phyloP scores from a whole-genome alignment of 768 basidiomycete genomes.

The Xerocomus brunneocitrinus region DNA sequence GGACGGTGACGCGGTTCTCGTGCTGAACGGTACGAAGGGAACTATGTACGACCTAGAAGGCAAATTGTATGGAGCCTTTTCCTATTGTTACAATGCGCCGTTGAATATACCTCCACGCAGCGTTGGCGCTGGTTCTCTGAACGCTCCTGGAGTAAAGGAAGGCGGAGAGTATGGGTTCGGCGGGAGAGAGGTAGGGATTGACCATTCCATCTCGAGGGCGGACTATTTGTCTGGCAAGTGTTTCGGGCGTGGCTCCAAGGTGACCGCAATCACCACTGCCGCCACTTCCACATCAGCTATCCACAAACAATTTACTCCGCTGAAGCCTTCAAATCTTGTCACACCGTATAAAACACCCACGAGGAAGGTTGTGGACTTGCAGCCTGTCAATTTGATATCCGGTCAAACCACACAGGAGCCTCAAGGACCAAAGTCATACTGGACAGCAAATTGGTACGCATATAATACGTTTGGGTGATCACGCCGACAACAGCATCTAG shows the following conservation, averaged over 20 bases:
- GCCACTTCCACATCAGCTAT: slow-evolving; percentile 25
- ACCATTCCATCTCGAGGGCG: slow-evolving; percentile 46
- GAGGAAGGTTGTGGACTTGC: slow-evolving; percentile 35
- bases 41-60: slow-evolving; percentile 61
- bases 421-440: slow-evolving; percentile 36
- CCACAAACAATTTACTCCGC: slow-evolving; percentile 29
- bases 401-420: slow-evolving; percentile 11
- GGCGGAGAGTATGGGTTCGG: slow-evolving; percentile 40
- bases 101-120: slow-evolving; percentile 29
- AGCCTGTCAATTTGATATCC: slow-evolving; percentile 37
- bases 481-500: slow-evolving; percentile 33
- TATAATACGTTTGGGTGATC: slow-evolving; percentile 1
- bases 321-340: slow-evolving; percentile 27
- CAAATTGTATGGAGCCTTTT: slow-evolving; percentile 46
- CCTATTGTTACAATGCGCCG: neutral
- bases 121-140: slow-evolving; percentile 48
- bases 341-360: slow-evolving; percentile 21
- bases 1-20: slow-evolving; percentile 78
- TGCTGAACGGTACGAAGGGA: slow-evolving; percentile 42
- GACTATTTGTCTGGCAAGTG: slow-evolving; percentile 65
- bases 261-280: slow-evolving; percentile 9
- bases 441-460: slow-evolving; percentile 68
- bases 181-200: slow-evolving; percentile 63
- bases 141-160: slow-evolving; percentile 33
- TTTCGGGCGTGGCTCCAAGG: slow-evolving; percentile 42